Conservation (phyloP, 2,329 filamentous ascomycete genomes). For the Remersonia thermophila region DNA sequence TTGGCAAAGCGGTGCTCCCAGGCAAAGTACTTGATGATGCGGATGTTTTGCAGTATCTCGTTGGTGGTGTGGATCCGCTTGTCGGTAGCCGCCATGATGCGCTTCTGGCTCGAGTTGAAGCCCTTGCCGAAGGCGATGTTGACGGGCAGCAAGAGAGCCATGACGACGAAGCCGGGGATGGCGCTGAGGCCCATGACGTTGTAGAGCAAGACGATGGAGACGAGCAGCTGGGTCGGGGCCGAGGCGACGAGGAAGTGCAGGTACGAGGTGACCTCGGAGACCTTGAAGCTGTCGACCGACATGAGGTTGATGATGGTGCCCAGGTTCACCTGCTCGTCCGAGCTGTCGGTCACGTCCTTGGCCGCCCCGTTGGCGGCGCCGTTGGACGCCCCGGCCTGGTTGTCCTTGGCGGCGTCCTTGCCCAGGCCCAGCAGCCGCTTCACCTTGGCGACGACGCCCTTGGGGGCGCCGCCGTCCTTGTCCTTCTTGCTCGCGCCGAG, state of each 20-base stretch:
- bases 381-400: conserved; percentile 18
- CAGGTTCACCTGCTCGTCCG: conserved; percentile 71
- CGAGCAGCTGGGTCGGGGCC: conserved; percentile 74
- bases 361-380: conserved; percentile 26
- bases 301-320: conserved; percentile 99
- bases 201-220: conserved; percentile 75
- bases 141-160: conserved; percentile 76
- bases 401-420: conserved; percentile 36
- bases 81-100: conserved; percentile 85
- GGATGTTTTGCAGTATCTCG: conserved; percentile 91
- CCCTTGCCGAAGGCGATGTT: conserved; percentile 81
- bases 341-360: conserved; percentile 25
- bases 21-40: conserved; percentile 98
- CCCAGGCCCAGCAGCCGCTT: conserved; percentile 49
- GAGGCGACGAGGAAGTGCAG: conserved; percentile 91
- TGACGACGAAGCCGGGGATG: conserved; percentile 83
- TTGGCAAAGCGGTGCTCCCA: conserved; percentile 89
- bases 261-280: conserved; percentile 87
- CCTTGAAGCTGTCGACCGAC: conserved; percentile 99
- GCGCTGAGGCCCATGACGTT: conserved; percentile 84
- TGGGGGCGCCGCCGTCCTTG: conserved; percentile 23
- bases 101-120: conserved; percentile 78
- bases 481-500: conserved; percentile 44
- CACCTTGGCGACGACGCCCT: conserved; percentile 34
- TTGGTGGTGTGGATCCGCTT: conserved; percentile 94